A percentile compares a stretch with the other conserved stretches of the same genome.
phyloP scores from a whole-genome alignment of 139 green algal species.

The Tetraselmis chui region DNA sequence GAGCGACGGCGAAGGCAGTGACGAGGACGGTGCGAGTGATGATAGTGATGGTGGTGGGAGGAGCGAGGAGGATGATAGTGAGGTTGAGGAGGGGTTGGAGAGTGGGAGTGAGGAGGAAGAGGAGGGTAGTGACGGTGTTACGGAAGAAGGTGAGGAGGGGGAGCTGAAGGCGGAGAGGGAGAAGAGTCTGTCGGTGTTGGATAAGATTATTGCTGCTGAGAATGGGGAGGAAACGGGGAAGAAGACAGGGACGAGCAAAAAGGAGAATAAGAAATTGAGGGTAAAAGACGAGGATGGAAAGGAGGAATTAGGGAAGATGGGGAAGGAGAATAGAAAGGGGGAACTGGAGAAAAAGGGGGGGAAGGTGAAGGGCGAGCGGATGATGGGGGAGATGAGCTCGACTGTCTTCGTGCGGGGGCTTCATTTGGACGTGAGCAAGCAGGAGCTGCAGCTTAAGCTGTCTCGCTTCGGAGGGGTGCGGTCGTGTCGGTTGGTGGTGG shows the following conservation, averaged over 20 bases:
- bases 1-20: neutral
- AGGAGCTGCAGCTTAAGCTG: slow-evolving; percentile 43
- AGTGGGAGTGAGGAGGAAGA: neutral
- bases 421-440: slow-evolving; percentile 45
- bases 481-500: slow-evolving; percentile 58
- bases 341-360: neutral
- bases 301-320: neutral
- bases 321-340: neutral
- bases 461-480: slow-evolving; percentile 38
- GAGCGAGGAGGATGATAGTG: neutral
- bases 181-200: slow-evolving; percentile 11
- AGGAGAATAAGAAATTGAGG: neutral
- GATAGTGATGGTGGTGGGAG: neutral
- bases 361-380: neutral
- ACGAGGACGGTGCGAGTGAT: neutral
- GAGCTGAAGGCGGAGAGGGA: slow-evolving; percentile 26
- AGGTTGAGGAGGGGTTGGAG: neutral
- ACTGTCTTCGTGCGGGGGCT: slow-evolving; percentile 79
- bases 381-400: slow-evolving; percentile 1
- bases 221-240: slow-evolving; percentile 6
- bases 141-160: neutral
- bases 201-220: slow-evolving; percentile 21
- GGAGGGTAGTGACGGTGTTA: slow-evolving; percentile 3
- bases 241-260: slow-evolving; percentile 10
- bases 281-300: neutral